Base-by-base conservation (phyloP, 2,329 filamentous ascomycete genomes). In the Stachybotrys elegans region DNA sequence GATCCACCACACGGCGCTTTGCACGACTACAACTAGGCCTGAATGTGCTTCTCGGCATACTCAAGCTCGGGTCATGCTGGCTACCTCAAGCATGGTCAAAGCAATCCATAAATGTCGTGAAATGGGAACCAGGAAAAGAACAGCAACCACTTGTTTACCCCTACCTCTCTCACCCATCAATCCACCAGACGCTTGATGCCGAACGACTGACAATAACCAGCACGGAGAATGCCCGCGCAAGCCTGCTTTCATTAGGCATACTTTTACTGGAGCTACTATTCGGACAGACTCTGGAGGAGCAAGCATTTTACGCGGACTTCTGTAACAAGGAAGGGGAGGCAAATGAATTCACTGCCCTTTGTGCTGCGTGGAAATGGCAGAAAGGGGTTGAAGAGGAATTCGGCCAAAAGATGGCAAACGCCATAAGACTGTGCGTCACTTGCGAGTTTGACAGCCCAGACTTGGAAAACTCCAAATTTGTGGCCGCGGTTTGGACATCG, bases 361-460 rank as follows among this genome's bases (percentile, higher is more conserved):
- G 34, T 36, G 17, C 34, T 5, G 34, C 34, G 7, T 36, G 34
- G 34, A 13, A 20, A 8, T 36, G 34, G 34, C 34, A 36, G n/a
- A 5, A 7, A 20, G 21, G 21, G 13, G 34, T 36, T 11, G 34
- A 36, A 13, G 34, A 36, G 13, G 34, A 36, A 13, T 36, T 36
- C 13, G 34, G 34, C 13, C 12, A 6, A 5, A 36, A 17, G 21
- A 7, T 36, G 12, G 34, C 34, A 16, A 19, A 17, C 21, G 34
- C 34, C 34, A 36, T 36, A 13, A 16, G 6, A 13, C 21, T 36
- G 13, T 36, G 34, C n/a, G 13, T 36, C 16, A 36, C 13, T 11
- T 36, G 34, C 21, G 34, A 36, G 34, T 36, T 36, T 36, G 34
- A 36, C 21, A 36, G 34, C 34, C 34, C 34, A 17, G 17, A 36